phyloP scores from a whole-genome alignment of 2,329 filamentous ascomycete species.

The Aspergillus fructus region DNA sequence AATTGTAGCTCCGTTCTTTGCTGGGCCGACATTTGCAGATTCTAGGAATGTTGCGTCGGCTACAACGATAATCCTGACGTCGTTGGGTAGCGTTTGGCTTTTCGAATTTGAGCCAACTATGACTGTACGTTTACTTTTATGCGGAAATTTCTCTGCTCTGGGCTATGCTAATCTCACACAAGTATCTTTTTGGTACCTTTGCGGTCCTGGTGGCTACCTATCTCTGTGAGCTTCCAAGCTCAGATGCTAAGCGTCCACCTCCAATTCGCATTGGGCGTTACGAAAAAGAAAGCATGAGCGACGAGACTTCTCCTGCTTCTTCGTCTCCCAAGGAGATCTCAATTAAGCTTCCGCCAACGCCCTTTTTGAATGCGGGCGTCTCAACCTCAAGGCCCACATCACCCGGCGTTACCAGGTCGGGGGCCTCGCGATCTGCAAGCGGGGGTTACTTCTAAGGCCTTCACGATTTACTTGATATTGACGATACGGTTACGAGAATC shows the following conservation, averaged over 20 bases:
- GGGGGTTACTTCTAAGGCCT: conserved; percentile 39
- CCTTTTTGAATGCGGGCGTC: conserved; percentile 49
- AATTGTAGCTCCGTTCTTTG: conserved; percentile 76
- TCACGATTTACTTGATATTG: conserved; percentile 25
- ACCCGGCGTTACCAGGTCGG: conserved; percentile 47
- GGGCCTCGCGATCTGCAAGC: conserved; percentile 37
- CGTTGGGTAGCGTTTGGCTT: conserved; percentile 78
- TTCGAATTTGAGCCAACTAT: conserved; percentile 75
- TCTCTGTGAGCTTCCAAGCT: conserved; percentile 67
- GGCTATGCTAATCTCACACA: conserved; percentile 9
- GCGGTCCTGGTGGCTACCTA: conserved; percentile 81
- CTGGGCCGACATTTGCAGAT: conserved; percentile 84
- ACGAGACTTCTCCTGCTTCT: conserved; percentile 24
- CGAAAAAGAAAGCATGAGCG: conserved; percentile 69
- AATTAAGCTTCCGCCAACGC: conserved; percentile 47
- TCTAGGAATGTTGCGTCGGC: conserved; percentile 92
- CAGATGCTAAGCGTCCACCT: conserved; percentile 51
- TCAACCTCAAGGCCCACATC: conserved; percentile 55
- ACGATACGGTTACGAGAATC: conserved; percentile 18
- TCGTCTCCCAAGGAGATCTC: conserved; percentile 45
- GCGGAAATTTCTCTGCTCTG: background rate
- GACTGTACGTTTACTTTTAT: conserved; percentile 58
- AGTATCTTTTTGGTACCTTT: conserved; percentile 81
- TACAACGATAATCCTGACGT: conserved; percentile 85
- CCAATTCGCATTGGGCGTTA: conserved; percentile 64